Evolutionary conservation across 257 asterid species (phyloP).

Genomic region (Craterostigma plantagineum): DNA sequence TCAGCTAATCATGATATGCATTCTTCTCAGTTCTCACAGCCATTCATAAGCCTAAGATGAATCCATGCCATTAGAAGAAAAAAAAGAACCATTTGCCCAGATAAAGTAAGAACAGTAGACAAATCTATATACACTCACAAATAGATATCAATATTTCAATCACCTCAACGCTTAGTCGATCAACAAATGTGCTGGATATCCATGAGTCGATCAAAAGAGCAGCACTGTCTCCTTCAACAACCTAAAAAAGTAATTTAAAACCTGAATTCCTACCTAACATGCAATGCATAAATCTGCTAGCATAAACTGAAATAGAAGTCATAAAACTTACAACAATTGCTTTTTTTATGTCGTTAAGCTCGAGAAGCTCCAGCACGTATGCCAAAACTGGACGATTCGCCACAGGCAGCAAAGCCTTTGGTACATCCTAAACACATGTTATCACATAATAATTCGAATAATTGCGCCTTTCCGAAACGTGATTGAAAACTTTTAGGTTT

Average conservation of each 20-base stretch:
- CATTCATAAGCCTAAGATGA: too few species aligned
- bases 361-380: slow-evolving; percentile 75
- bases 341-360: slow-evolving; percentile 50
- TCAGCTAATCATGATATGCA: too few species aligned
- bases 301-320: background rate
- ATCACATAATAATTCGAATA: background rate
- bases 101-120: background rate
- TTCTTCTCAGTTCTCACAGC: too few species aligned
- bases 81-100: background rate
- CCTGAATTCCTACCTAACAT: slow-evolving; percentile 9
- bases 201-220: slow-evolving; percentile 76
- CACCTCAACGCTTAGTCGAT: slow-evolving; percentile 89
- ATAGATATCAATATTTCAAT: background rate
- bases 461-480: background rate
- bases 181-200: slow-evolving; percentile 70
- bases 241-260: slow-evolving; percentile 20
- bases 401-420: slow-evolving; percentile 74
- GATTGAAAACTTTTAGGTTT: background rate
- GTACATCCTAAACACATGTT: slow-evolving; percentile 49
- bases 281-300: slow-evolving; percentile 4
- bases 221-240: slow-evolving; percentile 78
- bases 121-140: too few species aligned
- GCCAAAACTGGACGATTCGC: slow-evolving; percentile 79
- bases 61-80: too few species aligned
- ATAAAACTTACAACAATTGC: slow-evolving; percentile 54